These are phyloP conservation scores for Metschnikowia continentalis DNA, from an alignment of 805 yeast genomes.

Conservation along the genomic window DNA sequence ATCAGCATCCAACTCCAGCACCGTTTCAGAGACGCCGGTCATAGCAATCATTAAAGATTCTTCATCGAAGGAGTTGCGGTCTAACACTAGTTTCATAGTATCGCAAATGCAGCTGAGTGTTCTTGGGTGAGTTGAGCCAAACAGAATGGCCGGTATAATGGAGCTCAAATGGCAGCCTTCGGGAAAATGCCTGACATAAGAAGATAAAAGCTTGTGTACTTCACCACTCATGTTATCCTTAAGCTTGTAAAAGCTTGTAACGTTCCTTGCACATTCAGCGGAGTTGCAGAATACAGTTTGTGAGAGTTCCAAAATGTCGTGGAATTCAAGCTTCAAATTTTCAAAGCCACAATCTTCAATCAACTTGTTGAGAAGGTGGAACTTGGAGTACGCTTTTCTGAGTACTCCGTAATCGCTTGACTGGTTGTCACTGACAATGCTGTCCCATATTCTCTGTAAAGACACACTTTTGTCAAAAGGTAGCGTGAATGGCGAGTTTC, in stretches of 20 bases:
- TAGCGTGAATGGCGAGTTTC: neutral
- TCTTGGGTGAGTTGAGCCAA: constrained; percentile 21
- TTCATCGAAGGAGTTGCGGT: neutral
- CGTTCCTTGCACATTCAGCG: constrained; percentile 18
- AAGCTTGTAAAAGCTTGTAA: constrained; percentile 38
- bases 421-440: constrained; percentile 12
- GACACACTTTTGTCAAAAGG: neutral
- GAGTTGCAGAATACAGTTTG: constrained; percentile 19
- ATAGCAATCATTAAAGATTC: constrained; percentile 16
- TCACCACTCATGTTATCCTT: constrained; percentile 38
- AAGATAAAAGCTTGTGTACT: constrained; percentile 17
- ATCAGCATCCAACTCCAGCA: constrained; percentile 56
- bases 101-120: constrained; percentile 24
- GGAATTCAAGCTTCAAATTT: constrained; percentile 5
- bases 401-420: constrained; percentile 22
- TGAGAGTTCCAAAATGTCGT: constrained; percentile 19
- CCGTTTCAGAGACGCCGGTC: constrained; percentile 40
- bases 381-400: constrained; percentile 19
- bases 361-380: constrained; percentile 26
- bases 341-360: constrained; percentile 8
- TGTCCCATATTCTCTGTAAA: constrained; percentile 4
- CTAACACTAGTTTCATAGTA: constrained; percentile 17
- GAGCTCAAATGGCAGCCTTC: neutral
- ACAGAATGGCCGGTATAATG: constrained; percentile 11
- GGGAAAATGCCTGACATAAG: constrained; percentile 11